phyloP scores from a whole-genome alignment of 768 basidiomycete genomes.

The Saitozyma podzolica region DNA sequence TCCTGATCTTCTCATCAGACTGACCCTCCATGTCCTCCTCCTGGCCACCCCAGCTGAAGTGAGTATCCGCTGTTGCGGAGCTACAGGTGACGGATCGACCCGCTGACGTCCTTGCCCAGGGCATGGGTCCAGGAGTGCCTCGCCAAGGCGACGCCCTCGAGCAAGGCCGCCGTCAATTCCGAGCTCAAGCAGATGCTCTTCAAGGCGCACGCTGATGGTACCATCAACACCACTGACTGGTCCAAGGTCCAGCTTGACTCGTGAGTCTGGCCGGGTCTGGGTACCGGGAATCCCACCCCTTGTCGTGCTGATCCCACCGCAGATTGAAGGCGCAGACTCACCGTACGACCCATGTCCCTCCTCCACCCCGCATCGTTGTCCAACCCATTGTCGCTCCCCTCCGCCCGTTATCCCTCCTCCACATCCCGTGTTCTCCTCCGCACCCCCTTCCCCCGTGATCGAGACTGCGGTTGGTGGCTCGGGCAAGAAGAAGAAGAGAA shows the following conservation, averaged over 20 bases:
- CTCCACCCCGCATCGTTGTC: slow-evolving; percentile 8
- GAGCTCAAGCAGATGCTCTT: slow-evolving; percentile 97
- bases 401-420: slow-evolving; percentile 1
- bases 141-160: slow-evolving; percentile 83
- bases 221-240: slow-evolving; percentile 95
- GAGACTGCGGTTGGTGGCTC: slow-evolving; percentile 62
- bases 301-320: slow-evolving; percentile 47
- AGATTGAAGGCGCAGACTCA: slow-evolving; percentile 40
- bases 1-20: neutral
- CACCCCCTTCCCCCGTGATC: slow-evolving; percentile 3
- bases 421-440: slow-evolving; percentile 1
- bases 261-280: slow-evolving; percentile 58
- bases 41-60: slow-evolving; percentile 26
- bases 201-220: slow-evolving; percentile 79
- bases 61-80: neutral
- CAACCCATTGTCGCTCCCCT: slow-evolving; percentile 1
- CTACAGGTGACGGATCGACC: no score
- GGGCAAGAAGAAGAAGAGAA: slow-evolving; percentile 38
- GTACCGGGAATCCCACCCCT: neutral
- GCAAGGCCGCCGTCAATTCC: slow-evolving; percentile 81
- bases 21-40: slow-evolving; percentile 22
- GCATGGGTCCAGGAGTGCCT: slow-evolving; percentile 94
- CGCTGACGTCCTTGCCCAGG: slow-evolving; percentile 58
- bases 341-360: slow-evolving; percentile 33
- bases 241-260: slow-evolving; percentile 78